A percentile compares a stretch with the other conserved stretches of the same genome.
These are phyloP conservation scores for Oryza meridionalis DNA, from an alignment of 176 grass and related monocot species.

Conservation along the genomic window DNA sequence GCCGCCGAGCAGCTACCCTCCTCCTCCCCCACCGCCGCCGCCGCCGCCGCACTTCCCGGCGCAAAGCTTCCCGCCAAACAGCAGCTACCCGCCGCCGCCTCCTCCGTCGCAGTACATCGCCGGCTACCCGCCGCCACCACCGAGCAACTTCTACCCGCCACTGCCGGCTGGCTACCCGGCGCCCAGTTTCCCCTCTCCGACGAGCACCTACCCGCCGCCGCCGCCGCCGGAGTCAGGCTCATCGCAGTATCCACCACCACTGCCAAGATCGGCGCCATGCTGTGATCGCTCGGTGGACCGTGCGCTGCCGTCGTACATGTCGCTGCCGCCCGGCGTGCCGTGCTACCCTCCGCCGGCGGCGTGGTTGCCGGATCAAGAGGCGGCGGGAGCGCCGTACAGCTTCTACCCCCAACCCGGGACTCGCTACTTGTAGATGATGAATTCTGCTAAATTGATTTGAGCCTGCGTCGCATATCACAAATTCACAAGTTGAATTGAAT, in stretches of 20 bases:
- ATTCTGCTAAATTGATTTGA: not conserved
- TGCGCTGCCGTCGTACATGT: not conserved
- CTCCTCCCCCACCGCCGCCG: not conserved
- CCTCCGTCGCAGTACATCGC: too few species aligned
- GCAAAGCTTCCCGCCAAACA: constrained; percentile 28
- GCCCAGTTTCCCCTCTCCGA: not conserved
- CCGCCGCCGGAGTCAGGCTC: constrained; percentile 23
- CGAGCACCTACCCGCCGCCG: constrained; percentile 32
- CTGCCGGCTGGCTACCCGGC: not conserved
- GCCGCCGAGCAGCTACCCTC: not conserved
- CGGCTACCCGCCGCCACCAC: not conserved
- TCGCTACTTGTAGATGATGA: constrained; percentile 20
- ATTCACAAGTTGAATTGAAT: not conserved
- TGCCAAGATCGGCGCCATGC: constrained; percentile 17
- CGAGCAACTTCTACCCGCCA: constrained; percentile 17
- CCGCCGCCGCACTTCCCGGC: constrained; percentile 27
- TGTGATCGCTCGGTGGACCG: constrained; percentile 6
- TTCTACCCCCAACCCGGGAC: constrained; percentile 50
- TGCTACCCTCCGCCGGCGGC: constrained; percentile 44
- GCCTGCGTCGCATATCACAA: not conserved
- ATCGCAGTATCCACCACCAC: not conserved
- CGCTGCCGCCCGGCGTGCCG: not conserved
- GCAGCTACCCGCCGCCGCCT: constrained; percentile 11
- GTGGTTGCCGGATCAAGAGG: constrained; percentile 16
- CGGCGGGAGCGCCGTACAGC: not conserved